Base-by-base conservation (phyloP, 371 early-diverging fungal species). In the Vairimorpha necatrix region DNA sequence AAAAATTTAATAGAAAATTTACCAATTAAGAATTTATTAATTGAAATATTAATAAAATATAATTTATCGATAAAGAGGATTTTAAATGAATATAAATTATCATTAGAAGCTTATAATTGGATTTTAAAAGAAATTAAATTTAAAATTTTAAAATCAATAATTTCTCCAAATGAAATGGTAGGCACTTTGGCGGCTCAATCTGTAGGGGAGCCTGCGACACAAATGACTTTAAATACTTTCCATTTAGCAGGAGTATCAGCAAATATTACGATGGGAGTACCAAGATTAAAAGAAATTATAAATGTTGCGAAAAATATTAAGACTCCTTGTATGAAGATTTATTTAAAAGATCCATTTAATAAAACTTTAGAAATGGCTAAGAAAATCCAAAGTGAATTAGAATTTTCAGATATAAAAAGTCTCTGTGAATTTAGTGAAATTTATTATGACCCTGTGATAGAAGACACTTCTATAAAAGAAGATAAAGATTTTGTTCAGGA, bases 151-250 rank as follows among this genome's bases (percentile, higher is more conserved):
- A 90, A 89, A 72, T 88, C 95, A 22, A 88, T 91, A 56, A 95
- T 95, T 39, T 89, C 91, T 66, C 92, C 96, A 4, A 94, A 94
- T 62, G 99, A 99, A 88, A 98, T 98, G 99, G 94, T 97, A 33
- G 99, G 99, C 39, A 94, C 94, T 11, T 87, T 98, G 76, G 97
- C 99, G 42, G 96, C 97, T 14, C 98, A 98, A 86, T 94, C 94
- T 53, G 95, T 98, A 86, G 99, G 99, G 85, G 96, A 98, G 85
- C 99, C 99, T 62, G 96, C 99, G 22, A 98, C 99, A 20, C 98
- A 98, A 83, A 98, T 98, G 99, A 98, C 99, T 26, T 86, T 98
- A 74, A 98, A 98, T 84, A 97, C 97, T 68, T 96, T 98, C 92
- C 97, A 97, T 87, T 90, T 90, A 86, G 99, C 99, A 75, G 99